Evolutionary conservation across 441 rosid species (phyloP), one percentile per base, ranked within the genome.

Genomic region (Jatropha podagrica): DNA sequence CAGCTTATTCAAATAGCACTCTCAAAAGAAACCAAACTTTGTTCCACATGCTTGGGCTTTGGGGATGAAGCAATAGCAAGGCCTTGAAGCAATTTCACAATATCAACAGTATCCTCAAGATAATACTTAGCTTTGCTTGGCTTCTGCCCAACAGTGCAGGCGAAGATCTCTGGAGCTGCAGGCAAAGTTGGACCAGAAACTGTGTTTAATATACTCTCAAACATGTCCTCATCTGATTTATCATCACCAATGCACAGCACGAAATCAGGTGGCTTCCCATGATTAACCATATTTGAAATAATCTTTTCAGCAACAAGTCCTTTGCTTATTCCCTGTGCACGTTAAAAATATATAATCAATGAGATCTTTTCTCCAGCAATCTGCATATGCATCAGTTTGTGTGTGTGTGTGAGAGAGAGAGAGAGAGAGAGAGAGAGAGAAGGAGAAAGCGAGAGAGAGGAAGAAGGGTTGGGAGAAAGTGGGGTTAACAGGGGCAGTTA

Each of bases 81-180:
- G 75, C 88, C 88, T 72, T 88, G 84, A 58, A 88, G 88, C 82
- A 88, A 67, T 77, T 67, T 83, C 61, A 86, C 76, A 12, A 88
- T 85, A 40, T 83, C 91, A 15, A 65, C 68, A 44, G 83, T 60
- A 56, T 79, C 87, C 23, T 88, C 87, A 13, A 88, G 86, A 76
- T 81, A 88, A 74, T 88, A 88, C 76, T 81, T 86, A n/a, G 91
- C 91, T 74, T 81, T 86, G 84, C 91, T 88, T 73, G 91, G 89
- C 71, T 88, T 88, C 62, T 61, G 84, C 46, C 89, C 89, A 46
- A 85, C 85, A 0, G 88, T 88, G 83, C 91, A 85, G 27, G 89
- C 87, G 46, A 83, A 84, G 56, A 87, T 84, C 75, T 86, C 88
- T 0, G 88, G 87, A 74, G 78, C 72, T 14, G 59, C 67, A 3